Percentiles rank a stretch among this genome's conserved stretches.
These are phyloP conservation scores for Talaromyces thailandensis DNA, from an alignment of 495 filamentous ascomycete species.

Conservation along the genomic window DNA sequence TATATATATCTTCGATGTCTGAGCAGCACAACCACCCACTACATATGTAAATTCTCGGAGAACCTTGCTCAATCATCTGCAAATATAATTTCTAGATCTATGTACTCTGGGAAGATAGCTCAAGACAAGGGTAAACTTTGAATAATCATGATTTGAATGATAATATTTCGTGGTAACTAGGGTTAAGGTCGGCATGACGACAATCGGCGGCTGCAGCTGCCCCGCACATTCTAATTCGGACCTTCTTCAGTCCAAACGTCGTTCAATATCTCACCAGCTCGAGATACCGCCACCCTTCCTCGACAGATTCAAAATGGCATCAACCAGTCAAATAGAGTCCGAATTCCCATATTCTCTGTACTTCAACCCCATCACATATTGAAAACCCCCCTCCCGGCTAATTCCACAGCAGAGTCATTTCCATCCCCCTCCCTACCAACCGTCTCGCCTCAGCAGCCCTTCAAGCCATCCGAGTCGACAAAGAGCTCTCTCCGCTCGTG, in stretches of 20 bases:
- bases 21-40: background rate
- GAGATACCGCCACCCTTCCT: background rate
- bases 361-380: constrained; percentile 6
- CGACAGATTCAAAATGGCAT: background rate
- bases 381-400: constrained; percentile 1
- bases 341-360: constrained; percentile 70
- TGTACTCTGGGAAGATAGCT: background rate
- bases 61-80: background rate
- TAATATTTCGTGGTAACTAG: background rate
- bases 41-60: background rate
- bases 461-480: constrained; percentile 71
- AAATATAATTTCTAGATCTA: background rate
- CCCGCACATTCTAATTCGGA: background rate
- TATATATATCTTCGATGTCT: background rate
- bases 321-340: constrained; percentile 5
- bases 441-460: constrained; percentile 72
- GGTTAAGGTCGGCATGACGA: background rate
- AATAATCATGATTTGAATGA: background rate
- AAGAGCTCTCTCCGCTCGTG: constrained; percentile 79
- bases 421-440: constrained; percentile 74
- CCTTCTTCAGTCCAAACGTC: no score
- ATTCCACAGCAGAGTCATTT: constrained; percentile 51
- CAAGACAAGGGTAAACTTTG: background rate
- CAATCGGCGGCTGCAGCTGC: background rate
- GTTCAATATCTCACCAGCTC: background rate